phyloP scores from a whole-genome alignment of 164 flowering plant genomes.

The Brasenia schreberi region DNA sequence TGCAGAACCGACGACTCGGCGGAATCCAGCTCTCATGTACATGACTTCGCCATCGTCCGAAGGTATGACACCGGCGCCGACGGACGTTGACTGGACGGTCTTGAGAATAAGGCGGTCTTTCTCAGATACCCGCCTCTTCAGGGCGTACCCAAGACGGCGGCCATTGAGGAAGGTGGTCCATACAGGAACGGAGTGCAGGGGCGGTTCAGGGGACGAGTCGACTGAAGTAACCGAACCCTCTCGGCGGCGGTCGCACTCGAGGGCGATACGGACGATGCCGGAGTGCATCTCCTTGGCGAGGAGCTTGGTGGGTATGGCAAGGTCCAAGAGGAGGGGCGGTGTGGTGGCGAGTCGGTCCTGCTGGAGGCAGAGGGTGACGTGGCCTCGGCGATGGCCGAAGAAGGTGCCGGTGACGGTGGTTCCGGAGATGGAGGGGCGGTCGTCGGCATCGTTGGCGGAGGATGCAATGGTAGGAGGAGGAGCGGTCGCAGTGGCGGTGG shows the following conservation, averaged over 20 bases:
- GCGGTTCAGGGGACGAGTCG: slow-evolving; percentile 3
- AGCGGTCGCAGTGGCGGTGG: neutral
- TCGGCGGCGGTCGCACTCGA: slow-evolving; percentile 24
- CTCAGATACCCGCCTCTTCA: slow-evolving; percentile 25
- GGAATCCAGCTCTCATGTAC: slow-evolving; percentile 81
- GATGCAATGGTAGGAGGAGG: neutral
- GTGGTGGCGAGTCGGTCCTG: slow-evolving; percentile 29
- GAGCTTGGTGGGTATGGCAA: slow-evolving; percentile 39
- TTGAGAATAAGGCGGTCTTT: slow-evolving; percentile 31
- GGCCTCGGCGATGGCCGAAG: slow-evolving; percentile 56
- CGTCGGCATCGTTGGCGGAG: neutral
- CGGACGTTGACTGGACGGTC: slow-evolving; percentile 53
- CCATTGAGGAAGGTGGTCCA: slow-evolving; percentile 79
- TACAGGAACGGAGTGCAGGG: slow-evolving; percentile 46
- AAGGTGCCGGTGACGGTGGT: slow-evolving; percentile 73
- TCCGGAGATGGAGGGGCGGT: slow-evolving; percentile 31
- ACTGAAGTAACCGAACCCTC: neutral
- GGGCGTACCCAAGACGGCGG: slow-evolving; percentile 47
- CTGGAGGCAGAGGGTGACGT: slow-evolving; percentile 70
- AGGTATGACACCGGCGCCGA: slow-evolving; percentile 78
- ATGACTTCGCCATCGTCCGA: slow-evolving; percentile 13
- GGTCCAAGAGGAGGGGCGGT: slow-evolving; percentile 58
- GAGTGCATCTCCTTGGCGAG: slow-evolving; percentile 64
- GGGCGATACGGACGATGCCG: slow-evolving; percentile 65
- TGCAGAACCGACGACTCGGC: slow-evolving; percentile 51